Conservation (phyloP, 495 filamentous ascomycete genomes). For the Copromyces sp. region DNA sequence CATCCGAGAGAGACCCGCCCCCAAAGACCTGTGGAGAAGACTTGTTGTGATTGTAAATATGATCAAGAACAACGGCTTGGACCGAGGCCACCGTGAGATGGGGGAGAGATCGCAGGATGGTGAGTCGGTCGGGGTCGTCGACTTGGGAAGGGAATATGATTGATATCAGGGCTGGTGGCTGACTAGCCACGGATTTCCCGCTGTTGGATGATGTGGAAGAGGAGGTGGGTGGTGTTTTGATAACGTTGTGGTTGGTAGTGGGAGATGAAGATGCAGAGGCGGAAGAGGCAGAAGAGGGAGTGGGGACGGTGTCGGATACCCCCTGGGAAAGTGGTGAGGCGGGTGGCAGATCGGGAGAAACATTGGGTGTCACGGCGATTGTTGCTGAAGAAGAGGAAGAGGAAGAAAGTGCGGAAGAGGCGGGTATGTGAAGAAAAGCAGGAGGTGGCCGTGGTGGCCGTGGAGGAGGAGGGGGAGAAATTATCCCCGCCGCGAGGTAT, state of each 20-base stretch:
- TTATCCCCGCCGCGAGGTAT: not conserved
- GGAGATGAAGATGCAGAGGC: not conserved
- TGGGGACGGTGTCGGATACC: constrained; percentile 1
- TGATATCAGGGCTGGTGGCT: not conserved
- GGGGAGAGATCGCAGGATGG: not conserved
- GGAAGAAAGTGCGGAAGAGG: not conserved
- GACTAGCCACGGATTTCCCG: no score
- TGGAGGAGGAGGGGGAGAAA: constrained; percentile 18
- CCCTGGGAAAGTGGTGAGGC: not conserved
- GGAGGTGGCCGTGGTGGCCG: constrained; percentile 21
- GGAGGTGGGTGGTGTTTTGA: not conserved
- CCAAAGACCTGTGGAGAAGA: not conserved
- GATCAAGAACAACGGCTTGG: not conserved
- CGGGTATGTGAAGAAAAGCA: constrained; percentile 14
- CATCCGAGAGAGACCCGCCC: not conserved
- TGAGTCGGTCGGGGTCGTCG: not conserved
- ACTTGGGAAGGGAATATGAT: not conserved
- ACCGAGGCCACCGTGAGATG: not conserved
- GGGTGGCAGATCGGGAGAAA: constrained; percentile 5
- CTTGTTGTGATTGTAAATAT: not conserved
- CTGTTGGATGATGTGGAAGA: not conserved
- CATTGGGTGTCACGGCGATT: constrained; percentile 17
- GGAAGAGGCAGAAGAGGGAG: not conserved
- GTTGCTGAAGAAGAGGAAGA: constrained; percentile 13
- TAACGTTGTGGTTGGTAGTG: not conserved